Evolutionary conservation across 257 asterid genomes (phyloP), one percentile per base, ranked within the genome.

Genomic region (Capsicum chinense): DNA sequence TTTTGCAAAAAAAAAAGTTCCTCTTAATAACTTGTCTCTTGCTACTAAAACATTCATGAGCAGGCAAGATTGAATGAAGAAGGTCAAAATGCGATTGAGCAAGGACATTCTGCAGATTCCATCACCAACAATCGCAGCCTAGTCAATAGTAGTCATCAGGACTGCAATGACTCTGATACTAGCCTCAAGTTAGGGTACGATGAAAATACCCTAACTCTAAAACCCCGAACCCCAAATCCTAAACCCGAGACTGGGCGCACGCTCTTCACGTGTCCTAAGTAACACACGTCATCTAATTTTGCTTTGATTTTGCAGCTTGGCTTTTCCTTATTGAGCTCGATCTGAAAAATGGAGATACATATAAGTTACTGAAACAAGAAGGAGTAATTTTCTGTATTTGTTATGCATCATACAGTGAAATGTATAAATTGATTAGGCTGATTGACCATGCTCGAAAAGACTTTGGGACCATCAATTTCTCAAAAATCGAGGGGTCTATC

Each of bases 171-270:
- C 83, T 86, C 92, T 1, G 95, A 91, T 68, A 91, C 94, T 79
- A 88, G 87, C 86, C 98, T 95, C 87, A 92, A 82, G 87, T 81
- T 95, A 56, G 93, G 97, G 98, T 94, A 90, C 2, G 89, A 26
- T 69, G 2, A 12, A 74, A 7, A 19, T 17, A n/a, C 4, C 37
- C 39, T 2, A 19, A 74, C 21, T 2, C 0, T 15, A 47, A 19
- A 71, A 12, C 39, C 3, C 6, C 2, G 3, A 68, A 69, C 15
- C 14, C 6, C 12, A 69, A 69, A 42, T 42, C 8, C 15, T 17
- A 1, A 68, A 48, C n/a, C 6, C 11, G 12, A 21, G 21, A 50
- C 56, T 50, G 44, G 5, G 5, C 44, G 9, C 56, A 33, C 44
- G 50, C 2, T 73, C 17, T 19, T 47, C 42, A 48, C 8, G 11